These are phyloP conservation scores for Trametes sanguinea DNA, from an alignment of 768 basidiomycete genomes.

Conservation along the genomic window DNA sequence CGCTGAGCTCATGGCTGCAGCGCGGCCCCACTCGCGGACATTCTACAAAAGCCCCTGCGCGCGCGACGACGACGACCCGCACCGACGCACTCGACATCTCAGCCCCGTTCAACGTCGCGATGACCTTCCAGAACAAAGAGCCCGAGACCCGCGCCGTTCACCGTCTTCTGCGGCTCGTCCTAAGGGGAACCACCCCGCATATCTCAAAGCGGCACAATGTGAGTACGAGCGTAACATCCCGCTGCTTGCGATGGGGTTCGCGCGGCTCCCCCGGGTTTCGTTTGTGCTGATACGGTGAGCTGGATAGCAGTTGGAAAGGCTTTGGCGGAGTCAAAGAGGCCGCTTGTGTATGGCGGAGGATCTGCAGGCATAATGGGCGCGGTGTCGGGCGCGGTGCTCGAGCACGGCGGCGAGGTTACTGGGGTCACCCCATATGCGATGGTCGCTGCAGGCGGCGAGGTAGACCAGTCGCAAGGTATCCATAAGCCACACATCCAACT, in stretches of 20 bases:
- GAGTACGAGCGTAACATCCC: constrained; percentile 32
- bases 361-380: constrained; percentile 83
- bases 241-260: no score
- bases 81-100: constrained; percentile 1
- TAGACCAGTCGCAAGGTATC: constrained; percentile 43
- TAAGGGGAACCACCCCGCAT: constrained; percentile 61
- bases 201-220: constrained; percentile 70
- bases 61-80: background rate
- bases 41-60: background rate
- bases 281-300: no score
- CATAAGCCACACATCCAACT: constrained; percentile 28
- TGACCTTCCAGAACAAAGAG: constrained; percentile 14
- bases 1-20: constrained; percentile 17
- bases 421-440: constrained; percentile 84
- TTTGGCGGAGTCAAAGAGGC: constrained; percentile 57
- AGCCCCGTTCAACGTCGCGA: constrained; percentile 17
- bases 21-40: constrained; percentile 10
- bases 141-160: constrained; percentile 45
- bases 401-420: constrained; percentile 69
- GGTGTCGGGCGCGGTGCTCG: constrained; percentile 65
- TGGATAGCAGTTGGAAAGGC: constrained; percentile 71
- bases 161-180: constrained; percentile 88
- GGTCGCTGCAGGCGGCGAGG: constrained; percentile 63
- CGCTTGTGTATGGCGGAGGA: constrained; percentile 89
- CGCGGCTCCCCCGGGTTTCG: no score